phyloP scores from a whole-genome alignment of 2,329 filamentous ascomycete species.

The Helotiales sp. region DNA sequence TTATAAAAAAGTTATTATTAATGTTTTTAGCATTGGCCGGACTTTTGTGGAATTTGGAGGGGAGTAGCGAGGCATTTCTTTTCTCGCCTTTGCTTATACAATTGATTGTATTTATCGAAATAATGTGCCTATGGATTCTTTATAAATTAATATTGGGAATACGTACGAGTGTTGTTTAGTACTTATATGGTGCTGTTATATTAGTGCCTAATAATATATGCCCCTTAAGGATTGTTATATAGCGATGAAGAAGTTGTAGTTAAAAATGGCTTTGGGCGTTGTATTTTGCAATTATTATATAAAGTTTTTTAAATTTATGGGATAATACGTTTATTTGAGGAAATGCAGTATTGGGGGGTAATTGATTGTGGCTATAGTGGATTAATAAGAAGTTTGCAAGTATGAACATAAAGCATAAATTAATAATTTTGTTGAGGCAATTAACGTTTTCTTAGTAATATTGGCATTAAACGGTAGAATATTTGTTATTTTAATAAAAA shows the following conservation, averaged over 20 bases:
- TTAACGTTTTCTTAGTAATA: conserved; percentile 20
- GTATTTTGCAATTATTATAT: conserved; percentile 23
- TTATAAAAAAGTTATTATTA: too few species aligned
- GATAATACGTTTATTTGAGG: conserved; percentile 19
- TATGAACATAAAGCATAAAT: conserved; percentile 16
- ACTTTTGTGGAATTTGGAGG: conserved; percentile 23
- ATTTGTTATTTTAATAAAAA: conserved; percentile 16
- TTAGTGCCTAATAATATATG: conserved; percentile 22
- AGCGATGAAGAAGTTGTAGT: conserved; percentile 18
- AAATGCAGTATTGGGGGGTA: conserved; percentile 11
- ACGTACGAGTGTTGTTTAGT: conserved; percentile 19
- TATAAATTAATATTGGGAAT: conserved; percentile 25
- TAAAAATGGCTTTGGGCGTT: conserved; percentile 15
- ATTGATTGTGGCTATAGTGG: conserved; percentile 21
- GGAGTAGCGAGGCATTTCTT: conserved; percentile 20
- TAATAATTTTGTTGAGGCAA: conserved; percentile 17
- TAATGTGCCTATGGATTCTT: conserved; percentile 16
- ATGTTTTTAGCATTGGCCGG: conserved; percentile 20
- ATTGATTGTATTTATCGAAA: conserved; percentile 19
- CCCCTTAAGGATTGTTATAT: conserved; percentile 18
- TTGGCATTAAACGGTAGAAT: conserved; percentile 13
- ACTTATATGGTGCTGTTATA: conserved; percentile 21
- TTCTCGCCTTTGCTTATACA: conserved; percentile 15
- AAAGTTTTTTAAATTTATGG: conserved; percentile 23
- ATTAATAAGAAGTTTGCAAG: conserved; percentile 20